phyloP scores from a whole-genome alignment of 169 alveolate genomes.

The Sarcocystis neurona region DNA sequence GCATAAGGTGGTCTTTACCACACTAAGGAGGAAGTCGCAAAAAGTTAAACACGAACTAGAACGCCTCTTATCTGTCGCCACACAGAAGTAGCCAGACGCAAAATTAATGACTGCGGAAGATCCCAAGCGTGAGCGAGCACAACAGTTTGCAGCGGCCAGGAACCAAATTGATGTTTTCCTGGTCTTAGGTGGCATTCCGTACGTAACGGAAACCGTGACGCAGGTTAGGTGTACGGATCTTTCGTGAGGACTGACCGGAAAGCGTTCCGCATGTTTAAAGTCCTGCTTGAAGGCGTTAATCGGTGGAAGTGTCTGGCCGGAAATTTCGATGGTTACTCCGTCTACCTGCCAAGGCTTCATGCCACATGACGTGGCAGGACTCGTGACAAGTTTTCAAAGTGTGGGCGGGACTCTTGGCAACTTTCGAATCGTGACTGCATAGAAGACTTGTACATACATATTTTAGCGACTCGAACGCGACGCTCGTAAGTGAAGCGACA shows the following conservation, averaged over 20 bases:
- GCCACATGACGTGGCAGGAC: too few relatives aligned
- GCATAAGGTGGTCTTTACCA: constrained; percentile 28
- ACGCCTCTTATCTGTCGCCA: constrained; percentile 34
- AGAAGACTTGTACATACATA: too few relatives aligned
- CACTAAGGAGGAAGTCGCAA: constrained; percentile 44
- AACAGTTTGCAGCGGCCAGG: neutral
- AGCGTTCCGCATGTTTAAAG: too few relatives aligned
- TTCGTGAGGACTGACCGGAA: neutral
- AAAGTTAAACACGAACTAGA: constrained; percentile 45
- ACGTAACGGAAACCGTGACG: neutral
- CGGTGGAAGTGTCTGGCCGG: too few relatives aligned
- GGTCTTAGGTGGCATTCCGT: neutral
- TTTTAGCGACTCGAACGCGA: too few relatives aligned
- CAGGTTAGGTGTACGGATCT: neutral
- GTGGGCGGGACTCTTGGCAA: too few relatives aligned
- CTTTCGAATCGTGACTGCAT: too few relatives aligned
- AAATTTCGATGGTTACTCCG: too few relatives aligned
- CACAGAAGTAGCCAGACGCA: neutral
- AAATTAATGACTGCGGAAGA: neutral
- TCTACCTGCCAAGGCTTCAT: too few relatives aligned
- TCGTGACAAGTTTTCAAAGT: too few relatives aligned
- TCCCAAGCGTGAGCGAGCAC: neutral
- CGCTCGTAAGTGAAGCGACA: too few relatives aligned
- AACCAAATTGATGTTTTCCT: neutral
- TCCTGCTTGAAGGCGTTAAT: too few relatives aligned